Evolutionary conservation across 805 yeast genomes (phyloP).

Genomic region (Clavispora phyllophila): DNA sequence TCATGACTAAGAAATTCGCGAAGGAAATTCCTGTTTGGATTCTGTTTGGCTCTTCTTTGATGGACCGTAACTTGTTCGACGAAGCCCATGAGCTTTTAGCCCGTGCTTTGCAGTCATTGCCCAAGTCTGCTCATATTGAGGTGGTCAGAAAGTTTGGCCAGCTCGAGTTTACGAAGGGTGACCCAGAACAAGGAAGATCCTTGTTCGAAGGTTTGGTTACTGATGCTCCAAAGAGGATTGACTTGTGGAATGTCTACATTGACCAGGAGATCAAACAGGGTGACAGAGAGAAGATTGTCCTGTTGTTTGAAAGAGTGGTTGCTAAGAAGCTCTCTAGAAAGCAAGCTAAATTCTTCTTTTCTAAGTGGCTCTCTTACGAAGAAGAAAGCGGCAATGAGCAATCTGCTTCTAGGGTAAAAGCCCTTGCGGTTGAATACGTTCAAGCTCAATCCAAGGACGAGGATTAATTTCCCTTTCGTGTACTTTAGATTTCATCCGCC

Average conservation of each 20-base stretch:
- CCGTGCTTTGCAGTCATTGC: slow-evolving; percentile 63
- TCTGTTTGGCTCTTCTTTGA: slow-evolving; percentile 68
- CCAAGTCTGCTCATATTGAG: slow-evolving; percentile 71
- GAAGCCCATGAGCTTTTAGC: slow-evolving; percentile 72
- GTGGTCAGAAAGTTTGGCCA: slow-evolving; percentile 85
- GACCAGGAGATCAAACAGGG: slow-evolving; percentile 80
- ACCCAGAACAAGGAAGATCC: slow-evolving; percentile 90
- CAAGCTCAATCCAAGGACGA: slow-evolving; percentile 20
- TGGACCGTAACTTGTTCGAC: slow-evolving; percentile 52
- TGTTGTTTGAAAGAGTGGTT: slow-evolving; percentile 76
- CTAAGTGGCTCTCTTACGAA: slow-evolving; percentile 84
- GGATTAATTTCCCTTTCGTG: slow-evolving; percentile 3
- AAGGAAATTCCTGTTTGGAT: slow-evolving; percentile 73
- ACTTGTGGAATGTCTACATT: slow-evolving; percentile 90
- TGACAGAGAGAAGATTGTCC: slow-evolving; percentile 63
- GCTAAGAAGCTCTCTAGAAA: slow-evolving; percentile 66
- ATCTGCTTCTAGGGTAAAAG: slow-evolving; percentile 78
- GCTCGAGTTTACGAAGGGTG: slow-evolving; percentile 82
- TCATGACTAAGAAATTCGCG: slow-evolving; percentile 73
- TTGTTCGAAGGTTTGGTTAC: slow-evolving; percentile 87
- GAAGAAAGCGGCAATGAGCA: slow-evolving; percentile 63
- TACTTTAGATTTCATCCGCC: neutral
- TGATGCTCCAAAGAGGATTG: slow-evolving; percentile 88
- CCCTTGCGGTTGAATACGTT: slow-evolving; percentile 81
- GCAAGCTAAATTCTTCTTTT: slow-evolving; percentile 92